A percentile compares a stretch with the other conserved stretches of the same genome.
Conservation (phyloP, 352 stramenopile genomes). For the Globisporangium rhizosaccharum region DNA sequence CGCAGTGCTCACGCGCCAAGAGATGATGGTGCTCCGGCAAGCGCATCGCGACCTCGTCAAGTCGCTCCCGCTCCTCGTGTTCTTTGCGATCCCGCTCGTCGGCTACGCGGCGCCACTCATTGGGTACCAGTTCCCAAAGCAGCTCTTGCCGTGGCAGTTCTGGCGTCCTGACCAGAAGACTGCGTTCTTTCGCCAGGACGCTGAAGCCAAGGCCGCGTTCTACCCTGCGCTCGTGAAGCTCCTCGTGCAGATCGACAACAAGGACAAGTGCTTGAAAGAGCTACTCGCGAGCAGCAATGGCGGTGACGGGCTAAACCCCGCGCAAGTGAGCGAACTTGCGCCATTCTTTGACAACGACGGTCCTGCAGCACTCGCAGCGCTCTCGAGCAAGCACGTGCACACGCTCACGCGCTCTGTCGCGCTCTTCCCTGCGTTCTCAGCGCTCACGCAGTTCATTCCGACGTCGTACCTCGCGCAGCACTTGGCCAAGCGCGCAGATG, state of each 20-base stretch:
- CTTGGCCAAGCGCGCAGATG: slow-evolving; percentile 45
- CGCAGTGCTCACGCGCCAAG: slow-evolving; percentile 39
- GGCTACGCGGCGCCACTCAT: slow-evolving; percentile 73
- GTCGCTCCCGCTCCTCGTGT: slow-evolving; percentile 65
- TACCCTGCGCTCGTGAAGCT: slow-evolving; percentile 57
- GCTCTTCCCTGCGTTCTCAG: slow-evolving; percentile 53
- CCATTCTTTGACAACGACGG: slow-evolving; percentile 54
- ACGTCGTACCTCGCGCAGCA: slow-evolving; percentile 32
- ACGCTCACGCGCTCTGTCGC: slow-evolving; percentile 49
- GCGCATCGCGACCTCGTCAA: slow-evolving; percentile 82
- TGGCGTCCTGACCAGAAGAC: slow-evolving; percentile 80
- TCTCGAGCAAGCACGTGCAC: slow-evolving; percentile 48
- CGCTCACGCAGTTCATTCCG: slow-evolving; percentile 41
- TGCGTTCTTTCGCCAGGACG: slow-evolving; percentile 74
- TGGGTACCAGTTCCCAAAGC: slow-evolving; percentile 84
- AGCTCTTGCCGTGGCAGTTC: slow-evolving; percentile 82
- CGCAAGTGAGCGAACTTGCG: slow-evolving; percentile 48
- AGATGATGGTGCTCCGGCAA: slow-evolving; percentile 81
- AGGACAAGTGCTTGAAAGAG: slow-evolving; percentile 41
- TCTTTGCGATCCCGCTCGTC: slow-evolving; percentile 67
- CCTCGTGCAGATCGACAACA: slow-evolving; percentile 59
- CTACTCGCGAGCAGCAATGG: slow-evolving; percentile 26
- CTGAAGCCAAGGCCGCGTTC: slow-evolving; percentile 35
- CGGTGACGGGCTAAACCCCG: slow-evolving; percentile 31
- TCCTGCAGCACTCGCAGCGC: slow-evolving; percentile 32